Base-by-base conservation (phyloP, 176 grass and related monocot species). In the Triticum monococcum region DNA sequence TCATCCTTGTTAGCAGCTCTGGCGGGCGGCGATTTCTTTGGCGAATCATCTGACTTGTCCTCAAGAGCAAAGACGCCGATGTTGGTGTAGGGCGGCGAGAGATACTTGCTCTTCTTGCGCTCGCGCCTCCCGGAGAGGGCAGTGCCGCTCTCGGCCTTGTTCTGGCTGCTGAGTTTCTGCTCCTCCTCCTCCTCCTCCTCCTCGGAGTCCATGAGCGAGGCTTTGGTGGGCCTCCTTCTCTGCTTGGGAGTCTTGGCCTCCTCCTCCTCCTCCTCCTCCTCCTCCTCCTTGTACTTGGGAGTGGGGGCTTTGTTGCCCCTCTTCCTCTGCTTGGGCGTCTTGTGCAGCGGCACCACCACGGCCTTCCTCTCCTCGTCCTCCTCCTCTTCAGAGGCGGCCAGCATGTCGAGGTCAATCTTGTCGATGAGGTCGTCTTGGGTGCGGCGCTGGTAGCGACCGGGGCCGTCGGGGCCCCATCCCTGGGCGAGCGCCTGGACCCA, bases 81-180 rank as follows among this genome's bases (percentile, higher is more conserved):
- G 12, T 88, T 22, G 84, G 86, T 91, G 86, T 94, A 98, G 0
- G 96, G 96, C 48, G 88, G 88, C 11, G 92, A 98, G 2, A 98
- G 81, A 69, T 98, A 98, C 75, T 88, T 95, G 83, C 96, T 98
- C 92, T 81, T 94, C 90, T 98, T 96, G 46, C 93, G 70, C 68
- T 91, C 65, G 14, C 96, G 85, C 84, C 87, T 92, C 74, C 59
- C 62, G 0, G 88, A 94, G 20, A 78, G 41, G 7, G 26, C 30
- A 31, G 4, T 22, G 25, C 16, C 7, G 17, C 37, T 82, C 12
- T 81, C 43, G 17, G 32, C 23, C 61, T 64, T 50, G 50, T 38
- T 63, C n/a, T 63, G 9, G n/a, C 2, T 28, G 63, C 52, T 45
- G 33, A n/a, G 8, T 17, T 65, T 67, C 22, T 59, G 12, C n/a